Evolutionary conservation across 1,139 yeast species (phyloP).

Genomic region (Geotrichum restrictum): DNA sequence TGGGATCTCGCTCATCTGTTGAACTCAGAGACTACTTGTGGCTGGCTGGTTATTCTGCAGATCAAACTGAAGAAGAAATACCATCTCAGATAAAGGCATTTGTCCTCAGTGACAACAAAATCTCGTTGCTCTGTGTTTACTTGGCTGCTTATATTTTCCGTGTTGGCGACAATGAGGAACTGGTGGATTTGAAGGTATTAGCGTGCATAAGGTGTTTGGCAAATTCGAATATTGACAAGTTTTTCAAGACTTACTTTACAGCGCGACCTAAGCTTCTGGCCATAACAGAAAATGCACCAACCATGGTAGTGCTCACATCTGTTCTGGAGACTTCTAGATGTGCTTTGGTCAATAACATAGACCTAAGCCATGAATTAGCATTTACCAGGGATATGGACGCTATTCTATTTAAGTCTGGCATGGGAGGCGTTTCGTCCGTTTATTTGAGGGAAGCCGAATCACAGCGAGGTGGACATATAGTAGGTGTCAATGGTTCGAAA

Average conservation of each 20-base stretch:
- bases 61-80: constrained; percentile 33
- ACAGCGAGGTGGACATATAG: too few species aligned
- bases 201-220: constrained; percentile 47
- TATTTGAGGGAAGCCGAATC: not conserved
- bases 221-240: constrained; percentile 22
- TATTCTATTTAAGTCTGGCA: constrained; percentile 10
- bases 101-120: constrained; percentile 42
- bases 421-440: not conserved
- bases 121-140: constrained; percentile 47
- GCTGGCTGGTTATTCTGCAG: constrained; percentile 46
- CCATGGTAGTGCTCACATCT: constrained; percentile 8
- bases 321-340: constrained; percentile 15
- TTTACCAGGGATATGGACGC: constrained; percentile 15
- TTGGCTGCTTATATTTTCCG: constrained; percentile 55
- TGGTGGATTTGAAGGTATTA: constrained; percentile 52
- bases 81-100: constrained; percentile 41
- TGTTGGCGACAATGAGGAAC: constrained; percentile 49
- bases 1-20: constrained; percentile 48
- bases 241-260: constrained; percentile 16
- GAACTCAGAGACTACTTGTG: constrained; percentile 48
- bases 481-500: too few species aligned
- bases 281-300: constrained; percentile 15
- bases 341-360: constrained; percentile 10
- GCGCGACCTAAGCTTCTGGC: constrained; percentile 15
- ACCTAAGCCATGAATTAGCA: not conserved